Base-by-base conservation (phyloP, 768 basidiomycete species). In the Cyclocybe cylindracea region DNA sequence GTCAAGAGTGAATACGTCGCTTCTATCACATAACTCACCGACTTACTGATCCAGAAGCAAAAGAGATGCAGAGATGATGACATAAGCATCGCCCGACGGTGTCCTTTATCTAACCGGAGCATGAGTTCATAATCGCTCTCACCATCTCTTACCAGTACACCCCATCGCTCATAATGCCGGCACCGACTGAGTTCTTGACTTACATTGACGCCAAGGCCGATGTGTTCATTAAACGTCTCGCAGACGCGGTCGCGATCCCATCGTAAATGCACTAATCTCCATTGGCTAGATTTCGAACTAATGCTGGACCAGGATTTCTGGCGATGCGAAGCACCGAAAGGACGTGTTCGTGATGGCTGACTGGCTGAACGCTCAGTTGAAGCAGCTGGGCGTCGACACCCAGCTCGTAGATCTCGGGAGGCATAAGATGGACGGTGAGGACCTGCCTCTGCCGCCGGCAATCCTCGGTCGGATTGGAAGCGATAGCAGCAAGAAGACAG, bases 401-500 rank as follows among this genome's bases (percentile, higher is more conserved):
- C 76, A 83, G 62, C 77, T 85, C 9, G 81, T 82, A 6, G 82
- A 90, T 55, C 82, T 98, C 5, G 96, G 95, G 5, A 82, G 72
- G 51, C 94, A 97, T 47, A 68, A 62, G 13, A 71, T 78, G 69
- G 77, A 78, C 49, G 94, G 87, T 5, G 74, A 92, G 64, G 80
- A 78, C 39, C 67, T 96, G 10, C 70, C 78, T 43, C 77, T 97
- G 4, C 94, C 95, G 0, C 92, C 92, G 2, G 89, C 84, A 5
- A 83, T 97, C 65, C 78, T 98, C 36, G 95, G 89, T 0, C 76
- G 76, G 57, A 76, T 94, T 56, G 96, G 96, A 3, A 76, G 84
- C 35, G 92, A 97, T 69, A 84, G 84, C 10, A 82, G 74, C 63
- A 98, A 98, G 84, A 95, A 91, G 81, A 98, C 94, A 0, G 84